Base-by-base conservation (phyloP, 2,329 filamentous ascomycete species). In the Pseudopithomyces maydicus region DNA sequence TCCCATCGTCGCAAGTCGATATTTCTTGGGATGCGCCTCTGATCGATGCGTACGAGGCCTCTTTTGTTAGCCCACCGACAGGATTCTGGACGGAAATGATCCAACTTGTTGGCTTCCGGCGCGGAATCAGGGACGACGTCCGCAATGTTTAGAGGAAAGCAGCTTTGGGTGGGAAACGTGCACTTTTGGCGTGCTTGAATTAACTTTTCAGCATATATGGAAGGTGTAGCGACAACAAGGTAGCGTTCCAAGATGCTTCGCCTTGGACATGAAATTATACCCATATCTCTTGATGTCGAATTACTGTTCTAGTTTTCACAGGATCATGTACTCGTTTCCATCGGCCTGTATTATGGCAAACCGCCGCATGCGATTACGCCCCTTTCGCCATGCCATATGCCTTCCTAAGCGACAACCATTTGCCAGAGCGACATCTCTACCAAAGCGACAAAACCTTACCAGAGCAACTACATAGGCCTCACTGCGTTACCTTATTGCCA, bases 1-100 rank as follows among this genome's bases (percentile, higher is more conserved):
- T 87, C 17, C 74, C 75, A 2, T 77, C 86, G 0, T 69, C 78
- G 5, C 82, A 89, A 66, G 76, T 80, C 20, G 78, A 80, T 57
- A 64, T 80, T 44, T 75, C 78, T 33, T 77, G 70, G 64, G 78
- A 79, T 10, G 71, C 77, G 32, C 74, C 78, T 29, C 64, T 72
- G 22, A 74, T 77, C 51, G 74, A 77, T 56, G 71, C 71, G 6
- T 75, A 76, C 52, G 74, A 76, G 60, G 68, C 73, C 1, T 69
- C 66, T 17, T 83, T 88, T 49, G 66, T 71, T 17, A 65, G 68
- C 2, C 71, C 72, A n/a, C 73, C 74, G 2, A 60, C 75, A 11
- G 66, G 72, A 6, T 68, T 73, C 53, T 73, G 73, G 74, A 75
- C 74, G 17, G 74, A 77, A 52, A 68, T 76, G 59, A 56, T 72